Percentiles rank a stretch among this genome's conserved stretches.
phyloP scores from a whole-genome alignment of 1,284 basidiomycete genomes.

The Tilletia caries region DNA sequence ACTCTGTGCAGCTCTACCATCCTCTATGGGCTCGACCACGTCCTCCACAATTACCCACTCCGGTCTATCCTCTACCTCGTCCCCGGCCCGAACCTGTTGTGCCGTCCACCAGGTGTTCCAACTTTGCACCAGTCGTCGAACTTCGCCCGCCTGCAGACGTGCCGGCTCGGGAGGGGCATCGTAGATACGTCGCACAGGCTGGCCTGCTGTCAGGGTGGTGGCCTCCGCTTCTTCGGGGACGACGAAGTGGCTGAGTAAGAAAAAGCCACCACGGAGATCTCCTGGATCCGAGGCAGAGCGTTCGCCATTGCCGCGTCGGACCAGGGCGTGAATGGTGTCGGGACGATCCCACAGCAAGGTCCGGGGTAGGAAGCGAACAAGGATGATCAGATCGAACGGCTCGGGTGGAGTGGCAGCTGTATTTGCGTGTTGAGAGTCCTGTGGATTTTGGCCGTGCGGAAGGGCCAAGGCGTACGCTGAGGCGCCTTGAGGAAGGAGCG shows the following conservation, averaged over 20 bases:
- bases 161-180: neutral
- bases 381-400: constrained; percentile 8
- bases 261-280: neutral
- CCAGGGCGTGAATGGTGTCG: neutral
- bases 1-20: constrained; percentile 13
- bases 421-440: neutral
- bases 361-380: constrained; percentile 14
- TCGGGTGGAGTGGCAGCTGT: neutral
- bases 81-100: neutral
- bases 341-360: constrained; percentile 3
- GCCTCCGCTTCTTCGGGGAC: neutral
- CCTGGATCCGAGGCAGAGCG: neutral
- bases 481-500: constrained; percentile 7
- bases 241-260: constrained; percentile 14
- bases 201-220: neutral
- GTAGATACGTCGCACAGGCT: neutral
- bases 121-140: neutral
- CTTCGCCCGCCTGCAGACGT: neutral
- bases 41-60: constrained; percentile 12
- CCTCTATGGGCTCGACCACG: constrained; percentile 14
- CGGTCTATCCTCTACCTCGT: neutral
- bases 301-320: neutral
- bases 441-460: neutral
- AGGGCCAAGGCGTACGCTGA: neutral
- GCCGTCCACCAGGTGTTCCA: neutral